A percentile compares a stretch with the other conserved stretches of the same genome.
Evolutionary conservation across 2,329 filamentous ascomycete genomes (phyloP).

Genomic region (Aureobasidium sp.): DNA sequence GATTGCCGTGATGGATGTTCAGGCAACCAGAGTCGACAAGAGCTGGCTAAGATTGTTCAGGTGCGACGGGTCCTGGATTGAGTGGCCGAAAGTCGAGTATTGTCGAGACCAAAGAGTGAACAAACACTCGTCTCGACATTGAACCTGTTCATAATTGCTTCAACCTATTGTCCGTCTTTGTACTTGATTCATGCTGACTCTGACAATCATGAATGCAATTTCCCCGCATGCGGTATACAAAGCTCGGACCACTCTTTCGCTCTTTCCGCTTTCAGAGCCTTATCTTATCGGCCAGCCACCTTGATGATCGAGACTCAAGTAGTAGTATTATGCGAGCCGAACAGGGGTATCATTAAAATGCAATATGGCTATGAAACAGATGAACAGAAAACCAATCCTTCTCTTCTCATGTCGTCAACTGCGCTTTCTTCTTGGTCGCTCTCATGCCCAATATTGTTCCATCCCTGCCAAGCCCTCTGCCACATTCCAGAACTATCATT

Average conservation of each 20-base stretch:
- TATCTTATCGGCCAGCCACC: constrained; percentile 5
- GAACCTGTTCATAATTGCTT: neutral
- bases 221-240: constrained; percentile 2
- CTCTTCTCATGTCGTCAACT: neutral
- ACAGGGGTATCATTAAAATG: neutral
- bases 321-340: neutral
- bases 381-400: neutral
- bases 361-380: neutral
- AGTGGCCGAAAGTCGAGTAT: neutral
- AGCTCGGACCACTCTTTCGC: neutral
- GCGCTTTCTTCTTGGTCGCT: constrained; percentile 42
- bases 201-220: neutral
- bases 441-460: constrained; percentile 46
- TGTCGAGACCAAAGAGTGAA: neutral
- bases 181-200: neutral
- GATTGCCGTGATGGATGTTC: neutral
- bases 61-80: neutral
- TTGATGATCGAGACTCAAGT: neutral
- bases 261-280: neutral
- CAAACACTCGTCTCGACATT: neutral
- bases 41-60: neutral
- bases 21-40: neutral
- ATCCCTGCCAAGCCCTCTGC: constrained; percentile 59
- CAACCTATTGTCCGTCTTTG: neutral
- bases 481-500: constrained; percentile 81